Base-by-base conservation (phyloP, 306 rosid genomes). In the Cicer arietinum region DNA sequence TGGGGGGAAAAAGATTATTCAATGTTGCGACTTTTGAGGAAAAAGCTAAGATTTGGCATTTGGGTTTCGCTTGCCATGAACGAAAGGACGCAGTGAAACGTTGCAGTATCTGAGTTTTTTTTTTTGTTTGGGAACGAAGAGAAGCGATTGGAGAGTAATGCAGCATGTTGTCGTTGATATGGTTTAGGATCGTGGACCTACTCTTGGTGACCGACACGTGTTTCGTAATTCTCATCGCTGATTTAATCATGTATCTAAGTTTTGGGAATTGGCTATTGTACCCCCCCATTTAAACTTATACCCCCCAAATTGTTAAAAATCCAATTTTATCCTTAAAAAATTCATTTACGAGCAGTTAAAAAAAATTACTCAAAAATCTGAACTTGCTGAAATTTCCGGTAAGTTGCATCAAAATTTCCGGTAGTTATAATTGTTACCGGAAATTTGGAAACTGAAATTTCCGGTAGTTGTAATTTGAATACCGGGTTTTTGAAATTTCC, bases 191-290 rank as follows among this genome's bases (percentile, higher is more conserved):
- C 10, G 56, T 69, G 20, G 64, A 77, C 37, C 35, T 51, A 52
- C 81, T 2, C 63, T 44, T 47, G 20, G 6, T 69, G 54, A 30
- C 10, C 7, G 58, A 61, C 82, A 78, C 82, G 82, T 71, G 73
- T 47, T 2, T 8, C 22, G 14, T 7, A 16, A 10, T 18, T 1
- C n/a, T 59, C 0, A 0, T 41, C 8, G 9, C 8, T 46, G 35
- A 10, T 69, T 61, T n/a, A 61, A 13, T 8, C 45, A n/a, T 17
- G 35, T n/a, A 0, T 30, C 35, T 30, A 30, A 30, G 37, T 30
- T 3, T 3, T 22, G n/a, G n/a, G n/a, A n/a, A n/a, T n/a, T n/a
- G n/a, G n/a, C n/a, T n/a, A n/a, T n/a, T n/a, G n/a, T n/a, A n/a
- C n/a, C n/a, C n/a, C n/a, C n/a, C n/a, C n/a, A n/a, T n/a, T n/a